These are phyloP conservation scores for Vanilla planifolia DNA, from an alignment of 106 monocot genomes.

Conservation along the genomic window DNA sequence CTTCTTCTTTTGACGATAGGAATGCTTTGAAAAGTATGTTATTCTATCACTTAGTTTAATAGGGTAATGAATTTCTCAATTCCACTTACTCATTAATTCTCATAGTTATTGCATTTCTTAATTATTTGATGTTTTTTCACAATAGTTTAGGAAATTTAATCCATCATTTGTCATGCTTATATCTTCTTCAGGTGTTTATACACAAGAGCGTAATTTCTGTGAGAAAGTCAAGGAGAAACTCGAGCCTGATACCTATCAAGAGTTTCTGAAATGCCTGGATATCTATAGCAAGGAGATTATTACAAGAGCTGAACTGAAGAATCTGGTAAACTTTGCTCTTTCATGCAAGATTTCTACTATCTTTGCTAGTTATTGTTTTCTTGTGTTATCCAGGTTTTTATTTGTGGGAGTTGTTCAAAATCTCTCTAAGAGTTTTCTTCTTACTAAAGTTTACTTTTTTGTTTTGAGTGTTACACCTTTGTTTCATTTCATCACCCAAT, in stretches of 20 bases:
- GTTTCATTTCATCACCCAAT: too few species aligned
- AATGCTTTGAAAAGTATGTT: constrained; percentile 77
- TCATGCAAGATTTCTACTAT: background rate
- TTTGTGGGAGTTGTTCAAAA: too few species aligned
- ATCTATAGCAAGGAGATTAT: constrained; percentile 96
- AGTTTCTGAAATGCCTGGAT: constrained; percentile 96
- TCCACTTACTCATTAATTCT: background rate
- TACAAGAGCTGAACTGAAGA: constrained; percentile 69
- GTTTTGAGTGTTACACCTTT: too few species aligned
- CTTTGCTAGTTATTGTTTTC: too few species aligned
- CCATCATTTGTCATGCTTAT: background rate
- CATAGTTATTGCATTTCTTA: background rate
- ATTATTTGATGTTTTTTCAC: background rate
- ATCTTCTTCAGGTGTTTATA: constrained; percentile 51
- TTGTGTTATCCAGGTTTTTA: too few species aligned
- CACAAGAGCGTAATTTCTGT: constrained; percentile 75
- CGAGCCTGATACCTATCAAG: constrained; percentile 77
- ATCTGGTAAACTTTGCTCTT: constrained; percentile 44
- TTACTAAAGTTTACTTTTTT: too few species aligned
- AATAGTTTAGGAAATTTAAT: background rate
- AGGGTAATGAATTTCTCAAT: background rate
- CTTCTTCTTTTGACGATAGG: constrained; percentile 84
- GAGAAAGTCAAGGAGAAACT: constrained; percentile 96
- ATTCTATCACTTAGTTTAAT: background rate
- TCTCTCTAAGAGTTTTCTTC: too few species aligned